Evolutionary conservation across 1,284 basidiomycete genomes (phyloP), one percentile per base, ranked within the genome.

Genomic region (Veloboletus limbatus): DNA sequence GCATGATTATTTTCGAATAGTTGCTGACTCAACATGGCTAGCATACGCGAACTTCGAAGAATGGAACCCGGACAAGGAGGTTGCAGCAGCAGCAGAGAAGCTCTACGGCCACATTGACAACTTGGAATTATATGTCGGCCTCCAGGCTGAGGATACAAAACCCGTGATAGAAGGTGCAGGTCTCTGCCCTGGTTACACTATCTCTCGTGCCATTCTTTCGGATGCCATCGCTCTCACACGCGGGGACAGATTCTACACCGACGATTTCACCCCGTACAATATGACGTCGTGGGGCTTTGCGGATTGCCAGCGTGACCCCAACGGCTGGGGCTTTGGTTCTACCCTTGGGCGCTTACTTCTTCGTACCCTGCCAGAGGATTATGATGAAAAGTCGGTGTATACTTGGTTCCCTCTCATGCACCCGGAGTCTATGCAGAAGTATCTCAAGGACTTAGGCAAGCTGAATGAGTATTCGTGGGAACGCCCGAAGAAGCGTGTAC

Each of bases 401-500:
- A 83, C 88, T 2, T 90, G 88, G 76, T 92, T 93, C 81, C 88
- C 92, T 27, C 76, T 94, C 52, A 83, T 91, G 79, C 85, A 84
- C 8, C 79, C 92, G 20, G 67, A 74, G 7, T 62, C 81, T 20
- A 88, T 90, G 89, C 68, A 77, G 51, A 65, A 58, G 3, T 65
- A 81, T 60, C 67, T 89, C 47, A 72, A 64, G 41, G 76, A 83
- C 34, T 59, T 91, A 43, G 75, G 76, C 18, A 69, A 76, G 27
- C 52, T 70, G 16, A 68, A 76, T 20, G 62, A 74, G 38, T 88
- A 89, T 53, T 72, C 78, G 47, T 40, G 79, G 18, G 59, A 61
- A 24, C 71, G 78, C 31, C 82, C 85, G 0, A 61, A 53, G 30
- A 50, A 56, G 4, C 57, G 60, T 18, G 40, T 52, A 1, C 40